Base-by-base conservation (phyloP, 441 rosid species). In the Pelargonium fulgidum region DNA sequence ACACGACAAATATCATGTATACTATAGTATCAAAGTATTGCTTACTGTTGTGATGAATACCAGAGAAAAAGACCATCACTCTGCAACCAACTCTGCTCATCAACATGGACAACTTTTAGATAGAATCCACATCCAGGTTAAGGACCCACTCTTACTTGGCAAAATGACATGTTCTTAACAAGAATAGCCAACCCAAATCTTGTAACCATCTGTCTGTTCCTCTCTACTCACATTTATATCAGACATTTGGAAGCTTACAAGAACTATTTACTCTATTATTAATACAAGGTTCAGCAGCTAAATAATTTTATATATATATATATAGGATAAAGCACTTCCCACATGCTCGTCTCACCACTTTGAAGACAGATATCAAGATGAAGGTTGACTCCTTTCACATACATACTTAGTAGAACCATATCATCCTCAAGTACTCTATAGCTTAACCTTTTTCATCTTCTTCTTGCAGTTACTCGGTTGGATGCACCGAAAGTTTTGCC, bases 401-500 rank as follows among this genome's bases (percentile, higher is more conserved):
- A 11, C 65, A 29, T 48, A 36, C n/a, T 9, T 19, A 24, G 56
- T 24, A 26, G 13, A 9, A 50, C 65, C 10, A 64, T 56, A 26
- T 56, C 2, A 19, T 71, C 19, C 33, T 20, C 33, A 10, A 33
- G 24, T 71, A 65, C 50, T 68, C 67, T 14, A 24, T 65, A 41
- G 68, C 9, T 62, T 76, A 33, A 80, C 39, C 1, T 68, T 19
- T 29, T 59, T 52, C 44, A 64, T 71, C 62, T 65, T 64, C 68
- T 69, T 64, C 66, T 58, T 85, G 87, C 83, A 90, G 96, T 83
- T 90, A 76, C 84, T 85, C 19, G 90, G 85, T 70, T 90, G 96
- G 96, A 86, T 90, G 93, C 93, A 90, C 78, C 87, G 90, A 0
- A 90, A 90, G 79, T 82, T 86, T 29, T 80, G 92, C 68, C 93